Evolutionary conservation across 345 rosid genomes (phyloP), one percentile per base, ranked within the genome.

Genomic region (Salix brachista): DNA sequence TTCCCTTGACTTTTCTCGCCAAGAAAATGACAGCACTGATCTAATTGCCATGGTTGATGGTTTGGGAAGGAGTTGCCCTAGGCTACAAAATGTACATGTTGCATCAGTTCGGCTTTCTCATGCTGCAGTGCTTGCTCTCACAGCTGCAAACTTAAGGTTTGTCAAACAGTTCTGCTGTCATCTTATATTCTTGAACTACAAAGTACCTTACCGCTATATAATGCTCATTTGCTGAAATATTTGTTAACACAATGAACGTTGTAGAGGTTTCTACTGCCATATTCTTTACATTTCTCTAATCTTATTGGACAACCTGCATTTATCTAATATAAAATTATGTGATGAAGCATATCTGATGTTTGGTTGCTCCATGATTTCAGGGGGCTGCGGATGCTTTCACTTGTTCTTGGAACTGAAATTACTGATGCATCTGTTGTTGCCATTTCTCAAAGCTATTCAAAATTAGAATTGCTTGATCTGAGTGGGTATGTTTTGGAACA

Each of bases 391-490:
- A 94, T 94, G 99, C 94, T 96, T 54, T 96, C 99, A 8, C 91
- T 96, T 50, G 94, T 96, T 70, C 93, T 96, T 84, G 99, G 97
- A 86, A 76, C 91, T 54, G 94, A 86, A 62, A 94, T 96, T 79
- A 91, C 90, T 1, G 99, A 96, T 86, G 98, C 92, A 69, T 94
- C 99, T 68, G 97, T 94, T 74, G 95, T 95, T 81, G 96, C 97
- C 71, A 92, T 96, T 82, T 86, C 95, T 56, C 90, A 95, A 69
- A 87, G 88, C 82, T 94, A 81, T 80, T 84, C 91, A 67, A 89
- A 86, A 66, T 80, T 96, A 80, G 98, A 96, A 81, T 80, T 92
- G 70, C 99, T 96, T 77, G 99, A 96, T 88, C 87, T 96, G 64
- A 94, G 98, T 81, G 99, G 98, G 99, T 96, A 89, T 78, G 97